These are phyloP conservation scores for Phytophthora sp. DNA, from an alignment of 352 stramenopile genomes.

Conservation along the genomic window DNA sequence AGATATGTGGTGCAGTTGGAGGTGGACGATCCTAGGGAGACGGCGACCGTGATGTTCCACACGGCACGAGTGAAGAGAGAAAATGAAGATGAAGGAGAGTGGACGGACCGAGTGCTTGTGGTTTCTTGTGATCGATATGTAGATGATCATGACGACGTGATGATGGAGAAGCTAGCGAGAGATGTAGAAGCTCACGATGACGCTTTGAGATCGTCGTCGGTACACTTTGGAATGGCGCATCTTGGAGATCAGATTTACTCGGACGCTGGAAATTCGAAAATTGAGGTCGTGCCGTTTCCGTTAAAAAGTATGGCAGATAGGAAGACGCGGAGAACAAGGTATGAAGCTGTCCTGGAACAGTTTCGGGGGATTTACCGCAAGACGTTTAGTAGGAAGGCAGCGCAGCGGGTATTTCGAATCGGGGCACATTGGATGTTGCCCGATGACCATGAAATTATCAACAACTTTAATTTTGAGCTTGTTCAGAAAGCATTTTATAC, in stretches of 20 bases:
- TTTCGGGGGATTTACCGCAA: conserved; percentile 69
- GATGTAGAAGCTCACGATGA: conserved; percentile 52
- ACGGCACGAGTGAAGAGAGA: not conserved
- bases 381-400: conserved; percentile 51
- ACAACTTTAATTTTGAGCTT: conserved; percentile 69
- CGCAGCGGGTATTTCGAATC: conserved; percentile 58
- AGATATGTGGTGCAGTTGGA: conserved; percentile 49
- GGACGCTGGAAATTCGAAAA: conserved; percentile 43
- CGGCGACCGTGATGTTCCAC: conserved; percentile 47
- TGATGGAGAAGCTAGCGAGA: conserved; percentile 42
- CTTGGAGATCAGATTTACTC: conserved; percentile 67
- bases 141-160: conserved; percentile 57
- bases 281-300: conserved; percentile 31
- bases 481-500: conserved; percentile 39
- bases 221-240: conserved; percentile 64
- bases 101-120: conserved; percentile 39
- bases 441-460: conserved; percentile 81
- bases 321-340: conserved; percentile 7
- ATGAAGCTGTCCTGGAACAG: conserved; percentile 25
- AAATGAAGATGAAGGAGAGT: not conserved
- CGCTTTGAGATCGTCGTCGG: conserved; percentile 11
- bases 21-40: conserved; percentile 3
- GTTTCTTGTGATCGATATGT: conserved; percentile 70
- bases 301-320: conserved; percentile 29
- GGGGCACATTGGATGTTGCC: conserved; percentile 84